Conservation (phyloP, 805 yeast species). For the Wickerhamiella nectarea region DNA sequence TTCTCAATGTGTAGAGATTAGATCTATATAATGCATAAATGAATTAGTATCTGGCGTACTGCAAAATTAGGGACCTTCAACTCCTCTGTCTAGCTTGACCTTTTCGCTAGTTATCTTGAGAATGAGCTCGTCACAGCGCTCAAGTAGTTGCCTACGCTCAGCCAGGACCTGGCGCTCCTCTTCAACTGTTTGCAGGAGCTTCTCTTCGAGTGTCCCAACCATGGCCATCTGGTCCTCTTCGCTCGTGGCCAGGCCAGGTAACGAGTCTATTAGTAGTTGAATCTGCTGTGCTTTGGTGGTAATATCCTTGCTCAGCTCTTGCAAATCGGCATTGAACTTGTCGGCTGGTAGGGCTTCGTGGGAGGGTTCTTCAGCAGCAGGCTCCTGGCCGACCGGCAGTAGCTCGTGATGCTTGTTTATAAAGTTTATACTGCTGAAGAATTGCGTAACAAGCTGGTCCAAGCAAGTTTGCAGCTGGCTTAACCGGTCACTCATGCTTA, state of each 20-base stretch:
- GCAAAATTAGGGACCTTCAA: too few relatives aligned
- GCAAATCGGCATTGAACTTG: constrained; percentile 32
- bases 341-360: constrained; percentile 19
- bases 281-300: constrained; percentile 79
- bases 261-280: constrained; percentile 65
- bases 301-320: constrained; percentile 73
- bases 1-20: too few relatives aligned
- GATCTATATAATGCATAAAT: too few relatives aligned
- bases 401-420: constrained; percentile 62
- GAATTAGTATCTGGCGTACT: too few relatives aligned
- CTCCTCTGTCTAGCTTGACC: constrained; percentile 20
- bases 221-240: constrained; percentile 55
- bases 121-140: constrained; percentile 54
- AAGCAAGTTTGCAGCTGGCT: constrained; percentile 83
- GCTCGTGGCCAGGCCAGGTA: constrained; percentile 87
- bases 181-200: constrained; percentile 46
- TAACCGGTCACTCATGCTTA: constrained; percentile 41
- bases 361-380: constrained; percentile 48
- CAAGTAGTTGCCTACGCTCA: constrained; percentile 49
- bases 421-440: constrained; percentile 26
- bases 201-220: constrained; percentile 48
- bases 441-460: constrained; percentile 39
- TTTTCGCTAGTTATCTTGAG: constrained; percentile 41
- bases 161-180: constrained; percentile 42
- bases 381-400: constrained; percentile 37